Evolutionary conservation across 1,284 basidiomycete genomes (phyloP).

Genomic region (Meira nashicola): DNA sequence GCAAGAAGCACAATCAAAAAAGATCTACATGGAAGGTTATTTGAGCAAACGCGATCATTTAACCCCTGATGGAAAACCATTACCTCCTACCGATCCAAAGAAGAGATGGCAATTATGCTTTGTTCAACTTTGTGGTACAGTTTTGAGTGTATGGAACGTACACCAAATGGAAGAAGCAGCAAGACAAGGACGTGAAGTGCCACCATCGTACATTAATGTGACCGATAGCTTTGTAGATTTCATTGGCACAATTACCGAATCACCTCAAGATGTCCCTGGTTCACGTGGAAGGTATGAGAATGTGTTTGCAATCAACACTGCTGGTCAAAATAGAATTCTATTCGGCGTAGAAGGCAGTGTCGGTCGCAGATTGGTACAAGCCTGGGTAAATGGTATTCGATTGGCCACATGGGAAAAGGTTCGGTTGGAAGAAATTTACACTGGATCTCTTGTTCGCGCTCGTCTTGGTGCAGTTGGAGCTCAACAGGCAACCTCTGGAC

Average conservation of each 20-base stretch:
- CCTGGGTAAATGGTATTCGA: slow-evolving; percentile 83
- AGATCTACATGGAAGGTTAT: slow-evolving; percentile 53
- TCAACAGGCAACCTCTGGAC: slow-evolving; percentile 15
- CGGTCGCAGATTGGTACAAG: slow-evolving; percentile 45
- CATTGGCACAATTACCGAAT: slow-evolving; percentile 58
- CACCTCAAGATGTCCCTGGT: slow-evolving; percentile 56
- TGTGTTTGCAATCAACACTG: slow-evolving; percentile 87
- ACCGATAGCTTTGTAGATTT: slow-evolving; percentile 68
- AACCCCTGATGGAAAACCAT: slow-evolving; percentile 42
- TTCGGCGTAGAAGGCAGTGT: slow-evolving; percentile 58
- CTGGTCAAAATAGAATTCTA: slow-evolving; percentile 81
- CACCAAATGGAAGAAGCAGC: slow-evolving; percentile 74
- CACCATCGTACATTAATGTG: slow-evolving; percentile 77
- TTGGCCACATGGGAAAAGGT: slow-evolving; percentile 92
- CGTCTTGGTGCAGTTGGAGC: slow-evolving; percentile 53
- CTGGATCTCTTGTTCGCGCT: slow-evolving; percentile 72
- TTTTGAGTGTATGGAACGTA: slow-evolving; percentile 86
- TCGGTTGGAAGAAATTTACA: slow-evolving; percentile 93
- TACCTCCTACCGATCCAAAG: slow-evolving; percentile 37
- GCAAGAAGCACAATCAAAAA: slow-evolving; percentile 45
- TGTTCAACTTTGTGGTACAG: slow-evolving; percentile 84
- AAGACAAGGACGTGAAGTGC: slow-evolving; percentile 71
- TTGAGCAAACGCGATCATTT: slow-evolving; percentile 46
- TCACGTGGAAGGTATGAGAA: slow-evolving; percentile 59
- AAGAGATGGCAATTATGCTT: slow-evolving; percentile 55